Evolutionary conservation across 164 flowering plant species (phyloP).

Genomic region (Vitis amurensis): DNA sequence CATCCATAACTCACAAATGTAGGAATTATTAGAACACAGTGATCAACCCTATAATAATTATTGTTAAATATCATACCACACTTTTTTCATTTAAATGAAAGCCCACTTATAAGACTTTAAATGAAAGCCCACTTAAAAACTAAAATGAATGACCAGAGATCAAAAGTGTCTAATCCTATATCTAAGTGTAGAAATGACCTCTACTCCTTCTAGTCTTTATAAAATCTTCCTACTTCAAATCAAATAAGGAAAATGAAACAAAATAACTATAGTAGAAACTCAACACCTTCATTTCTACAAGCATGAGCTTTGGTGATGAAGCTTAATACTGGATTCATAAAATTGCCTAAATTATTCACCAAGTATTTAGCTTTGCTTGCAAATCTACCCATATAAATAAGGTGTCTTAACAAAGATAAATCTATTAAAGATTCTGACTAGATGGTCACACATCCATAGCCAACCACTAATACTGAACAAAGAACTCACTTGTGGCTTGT

Average conservation of each 20-base stretch:
- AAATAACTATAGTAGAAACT: background rate
- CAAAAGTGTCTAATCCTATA: too few species aligned
- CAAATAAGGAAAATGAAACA: background rate
- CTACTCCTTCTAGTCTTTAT: too few species aligned
- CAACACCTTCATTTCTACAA: background rate
- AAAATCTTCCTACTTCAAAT: too few species aligned
- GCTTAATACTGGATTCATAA: constrained; percentile 83
- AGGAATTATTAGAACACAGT: too few species aligned
- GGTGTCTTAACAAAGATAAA: constrained; percentile 53
- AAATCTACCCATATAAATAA: constrained; percentile 84
- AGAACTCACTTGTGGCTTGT: constrained; percentile 80
- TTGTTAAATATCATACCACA: too few species aligned
- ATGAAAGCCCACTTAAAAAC: too few species aligned
- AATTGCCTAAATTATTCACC: constrained; percentile 86
- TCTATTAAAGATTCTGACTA: background rate
- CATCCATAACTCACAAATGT: too few species aligned
- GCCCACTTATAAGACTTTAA: too few species aligned
- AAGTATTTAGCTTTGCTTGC: constrained; percentile 86
- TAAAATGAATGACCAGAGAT: too few species aligned
- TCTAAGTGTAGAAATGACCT: too few species aligned
- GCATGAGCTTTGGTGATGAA: constrained; percentile 75
- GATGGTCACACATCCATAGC: background rate
- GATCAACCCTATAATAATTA: too few species aligned
- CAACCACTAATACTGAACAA: background rate
- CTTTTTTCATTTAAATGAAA: too few species aligned